A percentile compares a stretch with the other conserved stretches of the same genome.
These are phyloP conservation scores for Aspergillus vadensis DNA, from an alignment of 2,329 filamentous ascomycete species.

Conservation along the genomic window DNA sequence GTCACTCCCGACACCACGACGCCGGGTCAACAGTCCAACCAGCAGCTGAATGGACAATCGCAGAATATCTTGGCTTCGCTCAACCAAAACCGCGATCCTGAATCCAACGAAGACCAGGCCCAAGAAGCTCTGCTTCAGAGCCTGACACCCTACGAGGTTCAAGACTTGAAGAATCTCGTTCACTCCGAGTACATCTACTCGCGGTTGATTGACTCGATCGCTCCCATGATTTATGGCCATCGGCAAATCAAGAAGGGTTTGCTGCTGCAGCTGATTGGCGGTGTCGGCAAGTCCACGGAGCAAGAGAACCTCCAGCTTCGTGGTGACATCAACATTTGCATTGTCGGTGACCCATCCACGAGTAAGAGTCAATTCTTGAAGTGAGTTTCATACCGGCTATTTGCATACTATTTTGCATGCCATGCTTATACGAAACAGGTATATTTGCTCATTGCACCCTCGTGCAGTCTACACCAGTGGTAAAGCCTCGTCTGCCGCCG, in stretches of 20 bases:
- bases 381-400: conserved; percentile 36
- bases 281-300: conserved; percentile 85
- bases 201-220: conserved; percentile 87
- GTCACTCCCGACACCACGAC: conserved; percentile 84
- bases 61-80: conserved; percentile 83
- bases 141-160: conserved; percentile 82
- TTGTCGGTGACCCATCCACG: conserved; percentile 94
- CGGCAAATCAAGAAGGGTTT: conserved; percentile 97
- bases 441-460: conserved; percentile 94
- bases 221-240: conserved; percentile 96
- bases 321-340: conserved; percentile 98
- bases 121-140: conserved; percentile 86
- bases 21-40: conserved; percentile 71
- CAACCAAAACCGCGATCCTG: conserved; percentile 69
- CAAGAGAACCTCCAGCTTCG: conserved; percentile 88
- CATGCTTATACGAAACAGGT: conserved; percentile 49
- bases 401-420: background rate
- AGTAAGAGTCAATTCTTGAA: conserved; percentile 98
- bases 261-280: conserved; percentile 91
- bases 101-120: conserved; percentile 78
- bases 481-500: conserved; percentile 94
- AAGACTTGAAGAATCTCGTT: conserved; percentile 89
- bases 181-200: conserved; percentile 95
- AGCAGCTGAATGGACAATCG: conserved; percentile 70
- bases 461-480: conserved; percentile 96